Evolutionary conservation across 2,329 filamentous ascomycete genomes (phyloP).

Genomic region (Penicillium digitatum): DNA sequence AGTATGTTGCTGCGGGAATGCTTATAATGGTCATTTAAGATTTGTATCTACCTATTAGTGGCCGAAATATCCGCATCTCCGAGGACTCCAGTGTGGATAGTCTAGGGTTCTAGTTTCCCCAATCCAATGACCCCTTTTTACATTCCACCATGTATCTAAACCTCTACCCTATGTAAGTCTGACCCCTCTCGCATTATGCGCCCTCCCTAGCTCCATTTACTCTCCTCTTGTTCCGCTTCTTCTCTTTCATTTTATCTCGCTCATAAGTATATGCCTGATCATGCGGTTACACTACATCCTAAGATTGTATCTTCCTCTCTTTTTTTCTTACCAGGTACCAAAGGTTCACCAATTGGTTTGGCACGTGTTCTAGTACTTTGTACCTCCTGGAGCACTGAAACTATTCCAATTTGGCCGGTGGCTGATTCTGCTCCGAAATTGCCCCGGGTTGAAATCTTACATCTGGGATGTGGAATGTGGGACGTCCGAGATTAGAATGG

Average conservation of each 20-base stretch:
- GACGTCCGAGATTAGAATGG: background rate
- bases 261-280: background rate
- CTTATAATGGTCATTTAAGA: background rate
- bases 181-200: background rate
- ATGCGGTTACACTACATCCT: background rate
- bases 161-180: background rate
- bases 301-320: background rate
- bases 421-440: constrained; percentile 3
- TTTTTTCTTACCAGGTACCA: background rate
- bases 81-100: background rate
- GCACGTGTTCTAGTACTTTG: background rate
- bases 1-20: background rate
- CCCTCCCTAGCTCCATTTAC: background rate
- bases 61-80: background rate
- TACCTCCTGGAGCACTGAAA: background rate
- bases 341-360: background rate
- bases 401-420: background rate
- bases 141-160: background rate
- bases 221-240: background rate
- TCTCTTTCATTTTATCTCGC: background rate
- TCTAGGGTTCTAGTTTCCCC: background rate
- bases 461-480: background rate
- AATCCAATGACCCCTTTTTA: background rate
- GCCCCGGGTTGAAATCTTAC: background rate
- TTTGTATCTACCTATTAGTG: no score